Conservation (phyloP, 495 filamentous ascomycete species). For the Bathelium albidoporum region DNA sequence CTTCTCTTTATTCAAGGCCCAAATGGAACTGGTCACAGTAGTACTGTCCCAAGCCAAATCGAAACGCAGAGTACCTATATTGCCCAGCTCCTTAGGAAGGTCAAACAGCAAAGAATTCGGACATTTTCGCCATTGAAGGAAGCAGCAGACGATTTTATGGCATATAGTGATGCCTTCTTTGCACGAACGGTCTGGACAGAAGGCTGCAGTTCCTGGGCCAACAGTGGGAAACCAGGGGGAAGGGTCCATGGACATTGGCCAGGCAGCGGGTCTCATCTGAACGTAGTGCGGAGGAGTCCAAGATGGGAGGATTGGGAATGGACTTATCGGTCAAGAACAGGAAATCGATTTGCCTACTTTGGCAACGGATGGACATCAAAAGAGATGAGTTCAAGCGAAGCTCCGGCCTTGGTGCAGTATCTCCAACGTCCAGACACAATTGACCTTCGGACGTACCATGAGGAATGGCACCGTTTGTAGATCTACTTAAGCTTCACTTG, state of each 20-base stretch:
- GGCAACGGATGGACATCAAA: slow-evolving; percentile 46
- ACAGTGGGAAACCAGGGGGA: slow-evolving; percentile 47
- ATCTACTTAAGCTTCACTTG: too few relatives aligned
- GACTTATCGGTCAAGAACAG: slow-evolving; percentile 38
- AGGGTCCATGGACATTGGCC: slow-evolving; percentile 58
- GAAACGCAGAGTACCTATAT: slow-evolving; percentile 52
- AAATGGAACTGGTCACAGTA: slow-evolving; percentile 39
- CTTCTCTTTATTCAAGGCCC: slow-evolving; percentile 45
- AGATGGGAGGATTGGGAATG: slow-evolving; percentile 69
- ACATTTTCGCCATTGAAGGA: slow-evolving; percentile 42
- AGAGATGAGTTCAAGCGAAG: slow-evolving; percentile 27
- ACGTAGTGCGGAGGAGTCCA: slow-evolving; percentile 46
- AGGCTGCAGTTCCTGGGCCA: slow-evolving; percentile 62
- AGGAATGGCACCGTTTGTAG: slow-evolving; percentile 3
- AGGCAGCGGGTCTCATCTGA: slow-evolving; percentile 48
- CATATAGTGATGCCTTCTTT: slow-evolving; percentile 53
- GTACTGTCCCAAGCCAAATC: slow-evolving; percentile 41
- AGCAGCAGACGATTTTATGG: slow-evolving; percentile 53
- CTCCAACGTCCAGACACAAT: slow-evolving; percentile 26
- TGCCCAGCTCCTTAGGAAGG: slow-evolving; percentile 54
- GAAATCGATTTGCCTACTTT: slow-evolving; percentile 49
- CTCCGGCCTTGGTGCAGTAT: slow-evolving; percentile 41
- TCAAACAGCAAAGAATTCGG: slow-evolving; percentile 52
- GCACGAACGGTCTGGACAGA: slow-evolving; percentile 50
- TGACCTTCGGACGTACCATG: neutral